phyloP scores from a whole-genome alignment of 768 basidiomycete genomes.

The Flagelloscypha sp. region DNA sequence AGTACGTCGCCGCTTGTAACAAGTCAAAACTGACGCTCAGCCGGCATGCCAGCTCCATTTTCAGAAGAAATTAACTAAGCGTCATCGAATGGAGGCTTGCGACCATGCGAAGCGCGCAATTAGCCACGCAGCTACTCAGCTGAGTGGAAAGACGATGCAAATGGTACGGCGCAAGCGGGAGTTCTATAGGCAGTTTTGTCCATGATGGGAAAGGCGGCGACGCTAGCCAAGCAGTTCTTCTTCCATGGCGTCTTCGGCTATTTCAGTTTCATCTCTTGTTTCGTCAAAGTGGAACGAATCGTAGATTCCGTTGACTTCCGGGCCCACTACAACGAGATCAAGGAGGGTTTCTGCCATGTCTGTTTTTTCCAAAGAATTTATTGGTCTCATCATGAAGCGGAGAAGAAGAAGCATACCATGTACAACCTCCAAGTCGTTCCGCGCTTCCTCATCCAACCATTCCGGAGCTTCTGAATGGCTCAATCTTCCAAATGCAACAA shows the following conservation, averaged over 20 bases:
- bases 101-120: no score
- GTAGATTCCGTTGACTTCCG: slow-evolving; percentile 61
- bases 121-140: no score
- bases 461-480: slow-evolving; percentile 60
- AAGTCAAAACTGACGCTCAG: no score
- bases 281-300: slow-evolving; percentile 48
- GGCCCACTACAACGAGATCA: slow-evolving; percentile 63
- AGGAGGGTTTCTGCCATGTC: slow-evolving; percentile 54
- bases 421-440: slow-evolving; percentile 34
- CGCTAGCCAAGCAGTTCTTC: slow-evolving; percentile 33
- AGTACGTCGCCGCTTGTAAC: no score
- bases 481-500: slow-evolving; percentile 69
- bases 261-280: slow-evolving; percentile 30
- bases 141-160: no score
- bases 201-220: no score
- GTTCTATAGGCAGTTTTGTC: background rate
- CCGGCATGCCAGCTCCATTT: no score
- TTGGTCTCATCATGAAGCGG: slow-evolving; percentile 4
- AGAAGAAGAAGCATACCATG: slow-evolving; percentile 31
- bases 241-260: slow-evolving; percentile 56
- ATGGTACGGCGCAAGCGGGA: background rate
- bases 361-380: slow-evolving; percentile 15
- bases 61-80: no score
- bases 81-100: no score
- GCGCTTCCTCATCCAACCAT: slow-evolving; percentile 39